These are phyloP conservation scores for Cytospora piceicola DNA, from an alignment of 2,329 filamentous ascomycete species.

Conservation along the genomic window DNA sequence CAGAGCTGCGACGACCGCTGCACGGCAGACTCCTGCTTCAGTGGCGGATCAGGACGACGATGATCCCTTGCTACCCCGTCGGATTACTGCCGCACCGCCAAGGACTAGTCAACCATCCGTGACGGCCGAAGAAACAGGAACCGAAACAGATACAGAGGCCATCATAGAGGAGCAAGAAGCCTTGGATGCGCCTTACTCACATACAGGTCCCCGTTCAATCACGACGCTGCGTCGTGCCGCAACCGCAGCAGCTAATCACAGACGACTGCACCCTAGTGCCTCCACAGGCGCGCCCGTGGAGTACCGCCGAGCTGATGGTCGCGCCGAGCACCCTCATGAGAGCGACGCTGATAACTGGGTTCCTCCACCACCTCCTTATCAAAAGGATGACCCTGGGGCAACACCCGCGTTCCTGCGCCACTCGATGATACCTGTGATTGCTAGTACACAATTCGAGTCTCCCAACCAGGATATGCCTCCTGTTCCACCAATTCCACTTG, in stretches of 20 bases:
- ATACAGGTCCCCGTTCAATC: constrained; percentile 71
- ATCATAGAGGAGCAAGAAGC: constrained; percentile 62
- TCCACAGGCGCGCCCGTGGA: constrained; percentile 55
- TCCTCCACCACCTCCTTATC: constrained; percentile 81
- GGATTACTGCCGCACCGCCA: constrained; percentile 44
- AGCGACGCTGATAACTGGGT: constrained; percentile 90
- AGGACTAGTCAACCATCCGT: constrained; percentile 31
- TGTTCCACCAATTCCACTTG: constrained; percentile 35
- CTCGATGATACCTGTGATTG: constrained; percentile 42
- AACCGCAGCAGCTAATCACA: constrained; percentile 75
- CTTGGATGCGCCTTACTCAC: constrained; percentile 73
- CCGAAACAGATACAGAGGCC: constrained; percentile 50
- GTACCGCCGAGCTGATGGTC: constrained; percentile 71
- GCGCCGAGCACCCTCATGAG: constrained; percentile 77
- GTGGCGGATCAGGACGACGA: constrained; percentile 44
- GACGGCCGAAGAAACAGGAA: constrained; percentile 47
- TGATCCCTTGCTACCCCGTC: constrained; percentile 58
- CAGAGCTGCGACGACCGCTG: constrained; percentile 52
- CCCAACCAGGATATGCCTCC: constrained; percentile 27
- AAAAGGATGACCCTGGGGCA: constrained; percentile 64
- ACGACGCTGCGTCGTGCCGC: constrained; percentile 74
- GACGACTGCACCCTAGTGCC: constrained; percentile 65
- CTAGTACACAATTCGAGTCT: constrained; percentile 34
- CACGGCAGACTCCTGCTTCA: constrained; percentile 39
- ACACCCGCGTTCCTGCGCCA: constrained; percentile 61